These are phyloP conservation scores for Phytophthora ramorum DNA, from an alignment of 352 stramenopile species.

Conservation along the genomic window DNA sequence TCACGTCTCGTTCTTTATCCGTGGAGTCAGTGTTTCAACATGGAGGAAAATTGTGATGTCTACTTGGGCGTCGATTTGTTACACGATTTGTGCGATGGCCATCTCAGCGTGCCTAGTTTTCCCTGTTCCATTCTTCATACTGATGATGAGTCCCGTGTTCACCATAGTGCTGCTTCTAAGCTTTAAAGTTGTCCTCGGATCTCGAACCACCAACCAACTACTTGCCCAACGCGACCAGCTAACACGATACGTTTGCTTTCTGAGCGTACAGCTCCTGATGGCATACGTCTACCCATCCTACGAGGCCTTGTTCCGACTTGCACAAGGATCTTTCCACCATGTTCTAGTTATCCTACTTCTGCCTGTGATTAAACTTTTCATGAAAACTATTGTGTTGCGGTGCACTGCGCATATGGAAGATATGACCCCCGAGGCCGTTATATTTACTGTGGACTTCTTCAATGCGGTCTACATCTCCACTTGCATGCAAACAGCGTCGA, in stretches of 20 bases:
- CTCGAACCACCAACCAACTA: not conserved
- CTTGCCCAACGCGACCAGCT: not conserved
- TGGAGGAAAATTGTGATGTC: not conserved
- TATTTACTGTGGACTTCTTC: slow-evolving; percentile 33
- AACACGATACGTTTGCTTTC: slow-evolving; percentile 7
- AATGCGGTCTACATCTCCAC: slow-evolving; percentile 28
- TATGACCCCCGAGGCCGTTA: slow-evolving; percentile 20
- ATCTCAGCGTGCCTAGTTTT: slow-evolving; percentile 7
- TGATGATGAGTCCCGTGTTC: not conserved
- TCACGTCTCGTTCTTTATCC: slow-evolving; percentile 16
- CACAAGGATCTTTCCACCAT: slow-evolving; percentile 9
- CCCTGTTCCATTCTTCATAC: slow-evolving; percentile 12
- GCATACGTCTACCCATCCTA: slow-evolving; percentile 15
- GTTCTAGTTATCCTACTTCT: slow-evolving; percentile 17
- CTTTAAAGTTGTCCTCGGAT: slow-evolving; percentile 1
- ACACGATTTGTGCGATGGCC: not conserved
- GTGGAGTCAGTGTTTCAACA: not conserved
- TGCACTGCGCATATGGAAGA: slow-evolving; percentile 19
- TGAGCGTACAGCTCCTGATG: slow-evolving; percentile 7
- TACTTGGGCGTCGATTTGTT: not conserved
- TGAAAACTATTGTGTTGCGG: slow-evolving; percentile 17
- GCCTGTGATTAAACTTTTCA: slow-evolving; percentile 2
- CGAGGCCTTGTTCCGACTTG: slow-evolving; percentile 13
- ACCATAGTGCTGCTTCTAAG: not conserved
- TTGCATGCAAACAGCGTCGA: slow-evolving; percentile 22